Evolutionary conservation across 176 grass and related monocot species (phyloP).

Genomic region (Oryza nivara): DNA sequence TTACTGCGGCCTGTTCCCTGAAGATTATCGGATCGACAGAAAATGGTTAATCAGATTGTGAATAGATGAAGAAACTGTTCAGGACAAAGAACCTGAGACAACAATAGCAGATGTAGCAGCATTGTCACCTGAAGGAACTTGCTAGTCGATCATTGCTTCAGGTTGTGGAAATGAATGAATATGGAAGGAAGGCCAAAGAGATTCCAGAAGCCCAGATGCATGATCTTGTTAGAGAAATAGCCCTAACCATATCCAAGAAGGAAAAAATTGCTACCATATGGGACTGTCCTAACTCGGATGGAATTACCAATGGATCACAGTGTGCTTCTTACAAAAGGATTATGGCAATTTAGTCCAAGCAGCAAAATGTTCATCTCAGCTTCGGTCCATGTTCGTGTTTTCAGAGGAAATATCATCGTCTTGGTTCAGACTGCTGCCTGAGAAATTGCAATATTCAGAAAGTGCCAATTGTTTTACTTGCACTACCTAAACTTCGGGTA

Average conservation of each 20-base stretch:
- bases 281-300: neutral
- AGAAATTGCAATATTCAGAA: slow-evolving; percentile 36
- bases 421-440: slow-evolving; percentile 36
- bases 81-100: slow-evolving; percentile 26
- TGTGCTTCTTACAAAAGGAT: slow-evolving; percentile 38
- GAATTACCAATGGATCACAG: neutral
- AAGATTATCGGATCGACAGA: slow-evolving; percentile 45
- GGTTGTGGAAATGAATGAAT: slow-evolving; percentile 30
- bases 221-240: slow-evolving; percentile 54
- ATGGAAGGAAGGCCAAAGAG: slow-evolving; percentile 44
- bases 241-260: slow-evolving; percentile 38
- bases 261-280: slow-evolving; percentile 38
- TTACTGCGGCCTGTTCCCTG: slow-evolving; percentile 47
- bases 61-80: slow-evolving; percentile 50
- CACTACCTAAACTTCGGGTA: slow-evolving; percentile 41
- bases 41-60: slow-evolving; percentile 47
- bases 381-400: slow-evolving; percentile 20
- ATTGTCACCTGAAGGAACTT: slow-evolving; percentile 44
- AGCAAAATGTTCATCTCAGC: neutral
- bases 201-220: slow-evolving; percentile 33
- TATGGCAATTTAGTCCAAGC: neutral
- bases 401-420: slow-evolving; percentile 11
- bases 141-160: slow-evolving; percentile 43
- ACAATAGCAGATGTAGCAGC: slow-evolving; percentile 44
- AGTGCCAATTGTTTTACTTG: slow-evolving; percentile 59